These are phyloP conservation scores for Ricinus communis DNA, from an alignment of 345 rosid genomes.

Conservation along the genomic window DNA sequence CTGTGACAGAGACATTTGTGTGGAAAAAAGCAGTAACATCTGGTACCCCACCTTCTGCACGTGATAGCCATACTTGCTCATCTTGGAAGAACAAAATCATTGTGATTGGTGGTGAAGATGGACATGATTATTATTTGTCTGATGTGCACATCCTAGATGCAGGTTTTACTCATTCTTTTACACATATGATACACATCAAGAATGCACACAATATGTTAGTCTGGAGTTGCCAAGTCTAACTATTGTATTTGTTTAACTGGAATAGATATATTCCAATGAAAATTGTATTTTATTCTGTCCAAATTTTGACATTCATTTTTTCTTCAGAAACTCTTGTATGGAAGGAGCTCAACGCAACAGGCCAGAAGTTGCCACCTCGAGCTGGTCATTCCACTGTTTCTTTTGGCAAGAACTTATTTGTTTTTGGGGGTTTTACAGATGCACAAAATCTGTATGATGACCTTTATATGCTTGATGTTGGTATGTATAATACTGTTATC, in stretches of 20 bases:
- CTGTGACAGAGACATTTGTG: slow-evolving; percentile 76
- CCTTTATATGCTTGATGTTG: slow-evolving; percentile 79
- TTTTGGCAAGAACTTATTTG: slow-evolving; percentile 80
- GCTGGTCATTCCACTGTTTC: slow-evolving; percentile 93
- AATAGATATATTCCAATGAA: slow-evolving; percentile 7
- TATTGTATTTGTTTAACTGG: neutral
- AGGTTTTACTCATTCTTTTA: slow-evolving; percentile 44
- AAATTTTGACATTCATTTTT: slow-evolving; percentile 13
- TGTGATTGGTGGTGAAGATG: slow-evolving; percentile 97
- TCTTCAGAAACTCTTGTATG: slow-evolving; percentile 75
- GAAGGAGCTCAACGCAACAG: slow-evolving; percentile 79
- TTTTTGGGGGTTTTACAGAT: slow-evolving; percentile 96
- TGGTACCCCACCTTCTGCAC: slow-evolving; percentile 84
- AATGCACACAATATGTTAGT: neutral
- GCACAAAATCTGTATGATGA: slow-evolving; percentile 91
- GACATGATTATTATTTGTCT: slow-evolving; percentile 82
- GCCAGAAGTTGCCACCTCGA: slow-evolving; percentile 83
- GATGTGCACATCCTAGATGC: slow-evolving; percentile 95
- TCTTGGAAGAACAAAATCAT: slow-evolving; percentile 86
- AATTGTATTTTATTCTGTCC: slow-evolving; percentile 10
- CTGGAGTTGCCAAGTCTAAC: neutral
- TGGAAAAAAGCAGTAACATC: slow-evolving; percentile 78
- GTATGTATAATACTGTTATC: slow-evolving; percentile 43
- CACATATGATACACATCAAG: neutral
- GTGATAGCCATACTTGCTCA: slow-evolving; percentile 97